phyloP scores from a whole-genome alignment of 805 yeast species.

The Candida taoyuanica region DNA sequence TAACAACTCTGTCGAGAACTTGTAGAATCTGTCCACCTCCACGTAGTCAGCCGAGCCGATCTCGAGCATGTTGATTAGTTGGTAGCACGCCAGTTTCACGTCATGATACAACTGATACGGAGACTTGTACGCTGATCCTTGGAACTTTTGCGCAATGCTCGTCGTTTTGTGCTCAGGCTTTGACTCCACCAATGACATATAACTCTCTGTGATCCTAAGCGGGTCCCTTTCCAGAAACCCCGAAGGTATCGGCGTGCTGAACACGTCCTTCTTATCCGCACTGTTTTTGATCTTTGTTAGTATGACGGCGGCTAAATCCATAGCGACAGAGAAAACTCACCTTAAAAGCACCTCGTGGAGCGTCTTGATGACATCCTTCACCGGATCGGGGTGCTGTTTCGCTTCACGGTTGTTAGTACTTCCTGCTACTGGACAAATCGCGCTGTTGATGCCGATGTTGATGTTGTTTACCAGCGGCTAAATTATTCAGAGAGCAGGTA shows the following conservation, averaged over 20 bases:
- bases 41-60: constrained; percentile 47
- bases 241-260: constrained; percentile 17
- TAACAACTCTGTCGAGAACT: constrained; percentile 55
- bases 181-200: constrained; percentile 4
- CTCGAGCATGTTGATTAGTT: constrained; percentile 42
- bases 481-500: not conserved
- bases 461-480: no score
- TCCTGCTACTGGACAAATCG: not conserved
- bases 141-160: constrained; percentile 40
- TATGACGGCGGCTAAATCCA: not conserved
- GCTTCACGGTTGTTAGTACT: no score
- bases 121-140: constrained; percentile 34
- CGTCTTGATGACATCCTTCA: constrained; percentile 8
- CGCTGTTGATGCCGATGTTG: no score
- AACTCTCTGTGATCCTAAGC: constrained; percentile 12
- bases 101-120: constrained; percentile 64
- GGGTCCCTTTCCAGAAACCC: constrained; percentile 20
- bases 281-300: constrained; percentile 6
- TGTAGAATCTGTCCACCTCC: constrained; percentile 57
- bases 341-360: constrained; percentile 2
- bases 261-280: constrained; percentile 17
- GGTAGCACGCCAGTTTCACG: constrained; percentile 49
- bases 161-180: constrained; percentile 25
- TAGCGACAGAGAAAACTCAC: constrained; percentile 1
- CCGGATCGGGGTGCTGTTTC: constrained; percentile 6